Conservation (phyloP, 2,329 filamentous ascomycete genomes). For the Fusarium sp. region DNA sequence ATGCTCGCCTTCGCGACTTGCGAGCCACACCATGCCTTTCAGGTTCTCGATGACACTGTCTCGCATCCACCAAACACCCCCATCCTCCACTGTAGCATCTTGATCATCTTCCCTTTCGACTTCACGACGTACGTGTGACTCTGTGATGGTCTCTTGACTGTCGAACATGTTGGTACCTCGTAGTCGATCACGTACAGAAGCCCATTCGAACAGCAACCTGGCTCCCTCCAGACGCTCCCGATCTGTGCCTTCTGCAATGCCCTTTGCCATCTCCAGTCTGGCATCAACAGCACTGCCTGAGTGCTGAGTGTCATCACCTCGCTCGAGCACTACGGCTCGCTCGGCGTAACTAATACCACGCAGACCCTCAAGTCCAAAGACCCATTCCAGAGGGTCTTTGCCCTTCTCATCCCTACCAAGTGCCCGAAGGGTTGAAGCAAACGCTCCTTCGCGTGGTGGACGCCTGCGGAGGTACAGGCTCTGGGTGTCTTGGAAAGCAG, state of each 20-base stretch:
- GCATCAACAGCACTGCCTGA: constrained; percentile 72
- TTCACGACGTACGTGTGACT: constrained; percentile 30
- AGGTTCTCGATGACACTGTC: constrained; percentile 65
- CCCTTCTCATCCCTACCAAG: constrained; percentile 61
- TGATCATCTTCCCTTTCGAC: constrained; percentile 32
- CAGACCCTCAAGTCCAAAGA: constrained; percentile 72
- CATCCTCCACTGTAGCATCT: constrained; percentile 38
- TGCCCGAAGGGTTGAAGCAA: constrained; percentile 78
- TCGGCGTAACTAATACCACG: constrained; percentile 71
- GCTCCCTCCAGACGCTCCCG: constrained; percentile 58
- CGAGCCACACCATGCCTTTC: constrained; percentile 65
- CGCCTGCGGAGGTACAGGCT: constrained; percentile 79
- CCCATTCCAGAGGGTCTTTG: constrained; percentile 72
- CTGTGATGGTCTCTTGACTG: constrained; percentile 49
- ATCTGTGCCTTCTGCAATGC: constrained; percentile 55
- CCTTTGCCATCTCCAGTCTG: constrained; percentile 70
- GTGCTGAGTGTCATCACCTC: constrained; percentile 58
- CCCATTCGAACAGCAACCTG: constrained; percentile 66
- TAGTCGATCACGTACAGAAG: constrained; percentile 54
- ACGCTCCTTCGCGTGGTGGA: constrained; percentile 73
- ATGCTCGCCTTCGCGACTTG: constrained; percentile 50
- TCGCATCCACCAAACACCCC: constrained; percentile 63
- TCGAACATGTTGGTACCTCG: constrained; percentile 42
- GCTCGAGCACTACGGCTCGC: constrained; percentile 68
- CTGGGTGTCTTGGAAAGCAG: constrained; percentile 73